These are phyloP conservation scores for Epichloe aotearoae DNA, from an alignment of 2,329 filamentous ascomycete species.

Conservation along the genomic window DNA sequence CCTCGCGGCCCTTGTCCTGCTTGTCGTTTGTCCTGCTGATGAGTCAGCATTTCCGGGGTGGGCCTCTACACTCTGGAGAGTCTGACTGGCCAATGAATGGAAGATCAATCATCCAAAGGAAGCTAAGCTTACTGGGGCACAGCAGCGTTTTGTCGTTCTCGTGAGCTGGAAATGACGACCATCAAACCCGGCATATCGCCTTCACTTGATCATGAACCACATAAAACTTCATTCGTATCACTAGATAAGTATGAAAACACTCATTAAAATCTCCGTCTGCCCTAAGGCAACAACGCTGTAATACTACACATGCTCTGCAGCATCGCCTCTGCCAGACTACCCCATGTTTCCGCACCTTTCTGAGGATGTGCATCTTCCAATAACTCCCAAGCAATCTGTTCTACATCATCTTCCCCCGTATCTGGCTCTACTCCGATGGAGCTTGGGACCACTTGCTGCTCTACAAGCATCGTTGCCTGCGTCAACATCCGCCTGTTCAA, in stretches of 20 bases:
- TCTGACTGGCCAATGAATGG: too few relatives aligned
- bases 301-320: constrained; percentile 14
- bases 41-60: constrained; percentile 11
- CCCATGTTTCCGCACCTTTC: constrained; percentile 18
- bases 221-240: neutral
- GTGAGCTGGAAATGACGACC: neutral
- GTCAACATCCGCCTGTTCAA: constrained; percentile 15
- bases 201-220: neutral
- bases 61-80: neutral
- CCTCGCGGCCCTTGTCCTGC: constrained; percentile 20
- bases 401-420: constrained; percentile 12
- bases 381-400: constrained; percentile 21
- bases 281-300: constrained; percentile 10
- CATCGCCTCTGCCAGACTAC: constrained; percentile 15
- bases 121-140: too few relatives aligned
- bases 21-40: constrained; percentile 7
- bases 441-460: constrained; percentile 16
- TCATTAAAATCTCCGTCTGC: neutral
- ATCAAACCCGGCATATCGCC: neutral
- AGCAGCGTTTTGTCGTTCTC: too few relatives aligned
- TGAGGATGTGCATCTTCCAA: constrained; percentile 14
- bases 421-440: neutral
- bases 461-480: constrained; percentile 9
- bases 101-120: too few relatives aligned
- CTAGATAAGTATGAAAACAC: neutral